A percentile compares a stretch with the other conserved stretches of the same genome.
These are phyloP conservation scores for Fusarium transvaalense DNA, from an alignment of 2,329 filamentous ascomycete genomes.

Conservation along the genomic window DNA sequence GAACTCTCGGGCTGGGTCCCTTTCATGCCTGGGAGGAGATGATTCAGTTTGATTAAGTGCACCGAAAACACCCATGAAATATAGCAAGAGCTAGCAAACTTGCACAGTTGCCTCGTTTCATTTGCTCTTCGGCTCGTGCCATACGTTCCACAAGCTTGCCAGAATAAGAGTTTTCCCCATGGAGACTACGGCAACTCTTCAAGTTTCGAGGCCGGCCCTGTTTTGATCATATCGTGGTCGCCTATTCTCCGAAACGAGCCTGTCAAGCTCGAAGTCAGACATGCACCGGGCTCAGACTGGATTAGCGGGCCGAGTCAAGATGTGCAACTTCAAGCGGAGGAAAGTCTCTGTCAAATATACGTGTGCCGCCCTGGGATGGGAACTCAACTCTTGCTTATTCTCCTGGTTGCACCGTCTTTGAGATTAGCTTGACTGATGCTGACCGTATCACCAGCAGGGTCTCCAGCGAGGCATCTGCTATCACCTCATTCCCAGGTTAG, in stretches of 20 bases:
- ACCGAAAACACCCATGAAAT: neutral
- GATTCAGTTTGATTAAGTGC: conserved; percentile 21
- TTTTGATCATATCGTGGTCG: conserved; percentile 23
- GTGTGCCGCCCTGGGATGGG: conserved; percentile 37
- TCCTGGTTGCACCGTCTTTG: conserved; percentile 48
- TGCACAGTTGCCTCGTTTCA: conserved; percentile 7
- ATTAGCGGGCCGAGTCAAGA: conserved; percentile 48
- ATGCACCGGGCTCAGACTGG: conserved; percentile 41
- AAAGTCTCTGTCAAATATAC: conserved; percentile 25
- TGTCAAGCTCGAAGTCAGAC: conserved; percentile 49
- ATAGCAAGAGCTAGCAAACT: conserved; percentile 29
- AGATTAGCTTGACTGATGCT: conserved; percentile 45
- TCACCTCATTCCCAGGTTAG: conserved; percentile 19
- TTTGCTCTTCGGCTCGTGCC: conserved; percentile 27
- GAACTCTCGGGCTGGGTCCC: conserved; percentile 11
- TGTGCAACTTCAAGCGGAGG: conserved; percentile 37
- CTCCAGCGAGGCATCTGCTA: conserved; percentile 29
- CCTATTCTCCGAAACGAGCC: conserved; percentile 41
- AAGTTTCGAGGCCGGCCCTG: conserved; percentile 31
- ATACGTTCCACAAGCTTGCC: conserved; percentile 38
- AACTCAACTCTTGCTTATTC: conserved; percentile 33
- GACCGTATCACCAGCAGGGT: conserved; percentile 38
- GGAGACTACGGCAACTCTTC: conserved; percentile 28
- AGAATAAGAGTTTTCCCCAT: conserved; percentile 32
- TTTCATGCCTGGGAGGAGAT: neutral